These are phyloP conservation scores for Bruguiera sexangula DNA, from an alignment of 345 rosid genomes.

Conservation along the genomic window DNA sequence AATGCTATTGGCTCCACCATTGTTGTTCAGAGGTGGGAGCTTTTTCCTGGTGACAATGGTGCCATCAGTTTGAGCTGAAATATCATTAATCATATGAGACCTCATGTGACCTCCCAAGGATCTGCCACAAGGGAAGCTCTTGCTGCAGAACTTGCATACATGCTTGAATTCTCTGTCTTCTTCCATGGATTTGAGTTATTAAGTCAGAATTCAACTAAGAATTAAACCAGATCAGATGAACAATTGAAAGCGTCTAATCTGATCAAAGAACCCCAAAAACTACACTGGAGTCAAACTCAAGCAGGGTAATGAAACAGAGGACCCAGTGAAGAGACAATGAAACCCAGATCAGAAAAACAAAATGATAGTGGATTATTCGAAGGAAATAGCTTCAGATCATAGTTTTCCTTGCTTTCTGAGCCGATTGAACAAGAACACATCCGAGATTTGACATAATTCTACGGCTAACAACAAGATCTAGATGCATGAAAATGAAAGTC, in stretches of 20 bases:
- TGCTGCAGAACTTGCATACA: slow-evolving; percentile 48
- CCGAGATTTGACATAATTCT: slow-evolving; percentile 1
- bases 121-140: slow-evolving; percentile 60
- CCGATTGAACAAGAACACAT: not conserved
- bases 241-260: not conserved
- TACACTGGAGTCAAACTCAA: not conserved
- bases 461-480: not conserved
- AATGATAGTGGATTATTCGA: not conserved
- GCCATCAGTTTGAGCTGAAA: slow-evolving; percentile 31
- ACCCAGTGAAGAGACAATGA: slow-evolving; percentile 4
- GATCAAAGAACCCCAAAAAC: too few relatives aligned
- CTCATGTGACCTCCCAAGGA: slow-evolving; percentile 77
- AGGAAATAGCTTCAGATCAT: not conserved
- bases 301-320: slow-evolving; percentile 24
- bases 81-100: slow-evolving; percentile 49
- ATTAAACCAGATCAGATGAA: not conserved
- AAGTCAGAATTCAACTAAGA: not conserved
- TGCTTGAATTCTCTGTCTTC: slow-evolving; percentile 13
- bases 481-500: not conserved
- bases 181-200: slow-evolving; percentile 10
- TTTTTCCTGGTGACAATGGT: slow-evolving; percentile 33
- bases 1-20: slow-evolving; percentile 1
- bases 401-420: not conserved
- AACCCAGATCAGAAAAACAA: slow-evolving; percentile 39
- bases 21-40: slow-evolving; percentile 24